Evolutionary conservation across 1,284 basidiomycete species (phyloP), one percentile per base, ranked within the genome.

Genomic region (Sanguinoderma infundibulare): DNA sequence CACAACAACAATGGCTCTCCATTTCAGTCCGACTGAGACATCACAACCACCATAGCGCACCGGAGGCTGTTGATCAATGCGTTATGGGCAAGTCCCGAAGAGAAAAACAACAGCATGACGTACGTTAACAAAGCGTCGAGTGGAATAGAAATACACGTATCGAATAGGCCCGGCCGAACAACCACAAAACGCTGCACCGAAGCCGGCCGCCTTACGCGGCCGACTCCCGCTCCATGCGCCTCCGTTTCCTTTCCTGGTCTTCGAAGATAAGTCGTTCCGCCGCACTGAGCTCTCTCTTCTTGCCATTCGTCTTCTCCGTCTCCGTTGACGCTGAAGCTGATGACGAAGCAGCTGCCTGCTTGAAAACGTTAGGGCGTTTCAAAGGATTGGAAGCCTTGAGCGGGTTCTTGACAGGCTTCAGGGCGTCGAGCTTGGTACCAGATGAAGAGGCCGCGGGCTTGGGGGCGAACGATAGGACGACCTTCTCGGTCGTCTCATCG

Each of bases 261-360:
- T 96, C 95, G 59, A 88, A 72, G 63, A 96, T 95, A 60, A 97
- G 77, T 63, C 85, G 81, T 76, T 97, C 95, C n/a, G 92, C 90
- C 22, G 91, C 92, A 65, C 87, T 87, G 83, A 94, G 86, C 28
- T 83, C 84, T 3, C 84, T 79, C 75, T 87, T 88, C 79, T 79
- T 84, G 35, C 68, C 69, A 32, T 60, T 62, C 9, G 35, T 58
- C 59, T 67, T 69, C 40, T 65, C 67, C 22, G 62, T 64, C 26
- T 69, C 67, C 6, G 65, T 67, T 8, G 67, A 38, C 1, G 63
- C 28, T 20, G 64, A 54, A 26, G 64, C 40, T 5, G 65, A 44
- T 8, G 70, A 59, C 5, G 61, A 24, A 3, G 67, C 44, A 44
- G 77, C 73, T 14, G 78, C 70, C 72, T 74, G 73, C 69, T 92